A percentile compares a stretch with the other conserved stretches of the same genome.
Conservation (phyloP, 2,329 filamentous ascomycete genomes). For the Ophioceras dolichostomum region DNA sequence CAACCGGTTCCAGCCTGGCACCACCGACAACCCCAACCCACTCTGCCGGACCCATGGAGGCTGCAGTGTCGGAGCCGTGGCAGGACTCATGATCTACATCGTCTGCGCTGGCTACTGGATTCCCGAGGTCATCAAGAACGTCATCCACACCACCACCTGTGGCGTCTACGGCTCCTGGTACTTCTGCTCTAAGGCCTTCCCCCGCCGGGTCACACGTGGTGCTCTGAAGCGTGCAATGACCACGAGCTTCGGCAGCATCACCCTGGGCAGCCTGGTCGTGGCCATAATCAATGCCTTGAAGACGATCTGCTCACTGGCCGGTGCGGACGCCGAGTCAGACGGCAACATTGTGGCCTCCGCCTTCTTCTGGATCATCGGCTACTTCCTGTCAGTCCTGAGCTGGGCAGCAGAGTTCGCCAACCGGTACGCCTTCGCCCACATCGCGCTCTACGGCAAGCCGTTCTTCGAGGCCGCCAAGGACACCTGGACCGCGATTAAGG, state of each 20-base stretch:
- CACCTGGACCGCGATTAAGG: constrained; percentile 84
- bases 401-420: constrained; percentile 88
- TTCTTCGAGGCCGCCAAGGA: constrained; percentile 82
- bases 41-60: constrained; percentile 42
- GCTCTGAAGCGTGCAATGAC: constrained; percentile 72
- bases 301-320: constrained; percentile 70
- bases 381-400: constrained; percentile 64
- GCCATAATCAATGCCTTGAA: constrained; percentile 78
- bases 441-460: constrained; percentile 81
- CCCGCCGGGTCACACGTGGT: constrained; percentile 69
- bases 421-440: constrained; percentile 84
- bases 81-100: constrained; percentile 72
- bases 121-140: constrained; percentile 87
- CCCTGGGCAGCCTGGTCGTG: constrained; percentile 72
- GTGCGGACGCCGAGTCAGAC: constrained; percentile 47
- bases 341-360: constrained; percentile 58
- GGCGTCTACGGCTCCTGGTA: constrained; percentile 93
- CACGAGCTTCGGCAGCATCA: constrained; percentile 87
- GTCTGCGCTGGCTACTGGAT: constrained; percentile 94
- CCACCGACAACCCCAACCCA: constrained; percentile 25
- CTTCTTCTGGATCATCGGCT: constrained; percentile 64
- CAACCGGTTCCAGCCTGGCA: constrained; percentile 61
- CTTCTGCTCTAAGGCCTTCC: constrained; percentile 60
- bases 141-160: constrained; percentile 75
- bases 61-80: constrained; percentile 67